These are phyloP conservation scores for Micractinium conductrix DNA, from an alignment of 139 green algal genomes.

Conservation along the genomic window DNA sequence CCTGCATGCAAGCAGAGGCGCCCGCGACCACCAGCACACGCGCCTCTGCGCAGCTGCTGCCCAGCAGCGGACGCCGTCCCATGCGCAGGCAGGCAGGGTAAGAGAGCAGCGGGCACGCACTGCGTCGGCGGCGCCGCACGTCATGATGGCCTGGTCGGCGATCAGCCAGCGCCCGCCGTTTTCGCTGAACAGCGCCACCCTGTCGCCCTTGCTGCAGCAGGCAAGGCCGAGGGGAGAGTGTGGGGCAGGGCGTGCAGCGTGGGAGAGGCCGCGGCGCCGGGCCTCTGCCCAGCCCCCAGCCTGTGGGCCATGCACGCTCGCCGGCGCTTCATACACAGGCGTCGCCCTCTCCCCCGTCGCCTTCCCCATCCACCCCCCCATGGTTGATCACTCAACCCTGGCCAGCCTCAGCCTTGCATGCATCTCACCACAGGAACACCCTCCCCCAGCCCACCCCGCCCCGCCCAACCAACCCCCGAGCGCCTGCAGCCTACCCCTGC, in stretches of 20 bases:
- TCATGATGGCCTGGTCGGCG: slow-evolving; percentile 85
- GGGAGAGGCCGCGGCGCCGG: not conserved
- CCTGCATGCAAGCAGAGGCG: too few species aligned
- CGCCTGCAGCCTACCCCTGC: too few species aligned
- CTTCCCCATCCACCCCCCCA: too few species aligned
- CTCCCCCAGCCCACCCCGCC: too few species aligned
- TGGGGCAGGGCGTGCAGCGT: not conserved
- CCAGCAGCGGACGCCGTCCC: slow-evolving; percentile 63
- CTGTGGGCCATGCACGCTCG: too few species aligned
- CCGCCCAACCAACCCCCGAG: not conserved
- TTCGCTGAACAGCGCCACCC: slow-evolving; percentile 87
- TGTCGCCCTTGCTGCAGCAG: slow-evolving; percentile 23
- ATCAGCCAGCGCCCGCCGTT: slow-evolving; percentile 86
- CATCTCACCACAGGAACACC: too few species aligned
- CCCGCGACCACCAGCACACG: too few species aligned
- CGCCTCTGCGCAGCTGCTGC: slow-evolving; percentile 68
- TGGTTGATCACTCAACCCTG: slow-evolving; percentile 49
- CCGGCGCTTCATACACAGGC: too few species aligned
- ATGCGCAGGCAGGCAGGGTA: too few species aligned
- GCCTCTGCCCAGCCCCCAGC: too few species aligned
- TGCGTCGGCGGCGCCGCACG: slow-evolving; percentile 67
- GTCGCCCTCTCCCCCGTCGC: too few species aligned
- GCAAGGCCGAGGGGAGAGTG: not conserved
- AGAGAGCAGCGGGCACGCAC: slow-evolving; percentile 37
- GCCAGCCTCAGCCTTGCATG: slow-evolving; percentile 33